These are phyloP conservation scores for Verticillium tricorpus DNA, from an alignment of 2,329 filamentous ascomycete genomes.

Conservation along the genomic window DNA sequence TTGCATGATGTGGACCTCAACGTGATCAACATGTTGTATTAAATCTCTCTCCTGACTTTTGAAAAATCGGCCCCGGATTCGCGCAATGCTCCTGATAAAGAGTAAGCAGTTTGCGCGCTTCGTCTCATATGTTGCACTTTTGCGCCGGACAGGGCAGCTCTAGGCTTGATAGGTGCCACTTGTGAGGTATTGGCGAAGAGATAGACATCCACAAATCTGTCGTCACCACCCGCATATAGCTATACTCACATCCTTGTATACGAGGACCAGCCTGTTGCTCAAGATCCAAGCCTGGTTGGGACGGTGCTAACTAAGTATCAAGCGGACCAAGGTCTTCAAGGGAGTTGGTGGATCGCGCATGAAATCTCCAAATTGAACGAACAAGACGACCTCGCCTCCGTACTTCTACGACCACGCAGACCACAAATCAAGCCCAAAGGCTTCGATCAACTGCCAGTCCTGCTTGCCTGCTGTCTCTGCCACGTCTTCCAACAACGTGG, in stretches of 20 bases:
- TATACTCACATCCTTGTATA: not conserved
- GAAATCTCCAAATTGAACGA: constrained; percentile 15
- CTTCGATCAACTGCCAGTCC: not conserved
- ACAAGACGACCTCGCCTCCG: constrained; percentile 1
- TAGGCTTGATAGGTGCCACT: too few species aligned
- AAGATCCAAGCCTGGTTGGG: not conserved
- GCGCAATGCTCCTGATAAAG: too few species aligned
- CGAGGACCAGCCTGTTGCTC: not conserved
- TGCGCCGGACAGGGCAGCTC: too few species aligned
- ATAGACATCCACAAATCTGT: too few species aligned
- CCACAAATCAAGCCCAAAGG: not conserved
- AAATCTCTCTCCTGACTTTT: too few species aligned
- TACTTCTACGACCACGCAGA: not conserved
- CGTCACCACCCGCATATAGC: not conserved
- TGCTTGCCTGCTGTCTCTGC: not conserved
- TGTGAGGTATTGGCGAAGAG: too few species aligned
- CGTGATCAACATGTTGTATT: too few species aligned
- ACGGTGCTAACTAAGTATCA: not conserved
- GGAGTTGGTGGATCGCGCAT: constrained; percentile 7
- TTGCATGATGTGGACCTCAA: too few species aligned
- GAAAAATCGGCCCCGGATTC: too few species aligned
- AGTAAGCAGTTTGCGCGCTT: too few species aligned
- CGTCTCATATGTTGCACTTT: too few species aligned
- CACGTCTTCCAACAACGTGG: not conserved
- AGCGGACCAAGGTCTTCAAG: not conserved